Evolutionary conservation across 169 alveolate genomes (phyloP), one percentile per base, ranked within the genome.

Genomic region (Nephromyces sp.): DNA sequence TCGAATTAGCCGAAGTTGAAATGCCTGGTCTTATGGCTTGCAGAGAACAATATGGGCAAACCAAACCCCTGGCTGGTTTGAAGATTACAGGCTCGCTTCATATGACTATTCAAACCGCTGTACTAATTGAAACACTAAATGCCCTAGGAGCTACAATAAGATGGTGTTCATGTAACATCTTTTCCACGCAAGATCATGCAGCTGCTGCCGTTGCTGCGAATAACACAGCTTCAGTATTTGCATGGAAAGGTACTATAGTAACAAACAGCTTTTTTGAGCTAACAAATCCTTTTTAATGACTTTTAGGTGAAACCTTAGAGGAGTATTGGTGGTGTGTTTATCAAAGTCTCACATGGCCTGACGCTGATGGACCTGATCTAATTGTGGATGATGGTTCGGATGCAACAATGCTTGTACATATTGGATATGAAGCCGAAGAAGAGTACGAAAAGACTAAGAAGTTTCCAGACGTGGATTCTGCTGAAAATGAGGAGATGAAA

Each of bases 301-400:
- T 21, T 22, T 4, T 70, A 78, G 87, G 90, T 28, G 96, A 91
- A 89, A 91, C 94, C 0, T 74, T 92, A 29, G 92, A 89, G 78
- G 99, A 96, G 83, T 96, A 94, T 91, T 96, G 98, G 98, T 92
- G 93, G 95, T 94, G 98, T 84, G 92, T 96, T 25, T 91, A 89
- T 80, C 92, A 87, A 79, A 86, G 96, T 33, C 80, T 96, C 78
- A 87, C 90, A 29, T 95, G 98, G 99, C 96, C 97, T 22, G 90
- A 89, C 34, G 88, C 84, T n/a, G 89, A 82, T 57, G 98, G 98
- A 52, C 98, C 98, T n/a, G 92, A 92, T 78, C 78, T 95, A 72
- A 84, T 96, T 35, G 95, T 95, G 34, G 99, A 96, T 83, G 99
- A 96, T 76, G 99, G 99, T 35, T 96, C 98, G 53, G 98, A 94